Evolutionary conservation across 176 grass and related monocot species (phyloP).

Genomic region (Miscanthus lutarioriparius): DNA sequence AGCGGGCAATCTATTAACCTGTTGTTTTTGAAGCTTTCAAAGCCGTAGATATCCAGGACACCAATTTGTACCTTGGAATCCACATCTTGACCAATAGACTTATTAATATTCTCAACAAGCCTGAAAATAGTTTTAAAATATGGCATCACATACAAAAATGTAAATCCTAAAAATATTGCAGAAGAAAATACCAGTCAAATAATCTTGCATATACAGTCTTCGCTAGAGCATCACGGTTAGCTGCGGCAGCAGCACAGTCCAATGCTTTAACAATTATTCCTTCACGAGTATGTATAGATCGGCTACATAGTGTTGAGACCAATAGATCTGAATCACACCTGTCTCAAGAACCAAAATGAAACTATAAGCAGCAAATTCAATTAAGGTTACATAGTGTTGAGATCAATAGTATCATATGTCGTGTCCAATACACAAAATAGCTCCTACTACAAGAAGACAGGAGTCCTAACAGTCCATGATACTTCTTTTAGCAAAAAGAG

Average conservation of each 20-base stretch:
- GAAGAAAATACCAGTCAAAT: slow-evolving; percentile 85
- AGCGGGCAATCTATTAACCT: slow-evolving; percentile 43
- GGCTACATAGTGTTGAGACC: slow-evolving; percentile 75
- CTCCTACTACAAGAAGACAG: background rate
- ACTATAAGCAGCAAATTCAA: slow-evolving; percentile 29
- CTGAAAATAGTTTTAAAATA: slow-evolving; percentile 42
- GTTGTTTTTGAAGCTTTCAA: slow-evolving; percentile 97
- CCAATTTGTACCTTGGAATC: slow-evolving; percentile 95
- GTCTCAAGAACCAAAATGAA: slow-evolving; percentile 41
- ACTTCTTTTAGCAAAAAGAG: background rate
- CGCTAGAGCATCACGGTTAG: slow-evolving; percentile 92
- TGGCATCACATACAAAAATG: background rate
- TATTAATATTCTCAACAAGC: slow-evolving; percentile 99
- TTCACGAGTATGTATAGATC: slow-evolving; percentile 92
- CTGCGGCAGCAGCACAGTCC: slow-evolving; percentile 75
- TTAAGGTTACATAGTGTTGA: background rate
- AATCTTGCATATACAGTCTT: slow-evolving; percentile 96
- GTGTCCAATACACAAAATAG: background rate
- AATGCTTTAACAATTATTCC: slow-evolving; percentile 89
- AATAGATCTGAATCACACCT: slow-evolving; percentile 89
- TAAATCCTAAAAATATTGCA: slow-evolving; percentile 23
- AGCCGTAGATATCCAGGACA: slow-evolving; percentile 99
- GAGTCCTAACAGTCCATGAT: background rate
- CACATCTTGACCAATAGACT: slow-evolving; percentile 94
- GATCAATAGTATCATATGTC: background rate